A percentile compares a stretch with the other conserved stretches of the same genome.
phyloP scores from a whole-genome alignment of 345 rosid species.

The Jatropha curcas region DNA sequence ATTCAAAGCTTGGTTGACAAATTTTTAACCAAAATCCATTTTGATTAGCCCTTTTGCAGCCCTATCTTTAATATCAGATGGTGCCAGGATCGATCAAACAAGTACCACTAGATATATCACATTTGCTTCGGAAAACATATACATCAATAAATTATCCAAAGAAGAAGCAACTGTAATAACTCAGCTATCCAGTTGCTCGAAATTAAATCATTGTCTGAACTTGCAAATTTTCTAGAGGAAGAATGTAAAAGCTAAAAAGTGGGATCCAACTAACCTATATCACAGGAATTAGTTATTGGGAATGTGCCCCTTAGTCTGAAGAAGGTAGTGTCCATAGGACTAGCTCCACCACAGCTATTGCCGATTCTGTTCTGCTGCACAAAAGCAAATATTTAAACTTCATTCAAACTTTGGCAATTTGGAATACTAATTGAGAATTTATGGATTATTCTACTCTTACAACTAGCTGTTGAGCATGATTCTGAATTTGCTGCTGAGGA shows the following conservation, averaged over 20 bases:
- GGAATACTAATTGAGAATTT: background rate
- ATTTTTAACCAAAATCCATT: background rate
- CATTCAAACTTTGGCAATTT: background rate
- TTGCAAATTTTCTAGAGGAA: background rate
- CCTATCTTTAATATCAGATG: background rate
- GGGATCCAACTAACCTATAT: conserved; percentile 22
- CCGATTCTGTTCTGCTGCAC: conserved; percentile 21
- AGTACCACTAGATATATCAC: background rate
- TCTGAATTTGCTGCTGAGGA: conserved; percentile 11
- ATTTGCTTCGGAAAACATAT: background rate
- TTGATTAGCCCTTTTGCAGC: background rate
- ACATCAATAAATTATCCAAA: background rate
- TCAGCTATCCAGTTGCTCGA: background rate
- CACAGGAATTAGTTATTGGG: conserved; percentile 10
- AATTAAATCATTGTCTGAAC: background rate
- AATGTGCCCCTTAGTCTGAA: background rate
- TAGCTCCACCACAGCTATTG: background rate
- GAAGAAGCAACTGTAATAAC: background rate
- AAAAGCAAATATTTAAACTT: background rate
- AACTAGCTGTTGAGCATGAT: conserved; percentile 14
- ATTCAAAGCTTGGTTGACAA: background rate
- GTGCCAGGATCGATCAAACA: background rate
- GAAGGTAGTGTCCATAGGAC: conserved; percentile 2
- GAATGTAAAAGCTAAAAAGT: background rate
- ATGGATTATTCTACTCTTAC: conserved; percentile 13